Evolutionary conservation across 2,329 filamentous ascomycete species (phyloP), one percentile per base, ranked within the genome.

Genomic region (Cryphonectria naterciae): DNA sequence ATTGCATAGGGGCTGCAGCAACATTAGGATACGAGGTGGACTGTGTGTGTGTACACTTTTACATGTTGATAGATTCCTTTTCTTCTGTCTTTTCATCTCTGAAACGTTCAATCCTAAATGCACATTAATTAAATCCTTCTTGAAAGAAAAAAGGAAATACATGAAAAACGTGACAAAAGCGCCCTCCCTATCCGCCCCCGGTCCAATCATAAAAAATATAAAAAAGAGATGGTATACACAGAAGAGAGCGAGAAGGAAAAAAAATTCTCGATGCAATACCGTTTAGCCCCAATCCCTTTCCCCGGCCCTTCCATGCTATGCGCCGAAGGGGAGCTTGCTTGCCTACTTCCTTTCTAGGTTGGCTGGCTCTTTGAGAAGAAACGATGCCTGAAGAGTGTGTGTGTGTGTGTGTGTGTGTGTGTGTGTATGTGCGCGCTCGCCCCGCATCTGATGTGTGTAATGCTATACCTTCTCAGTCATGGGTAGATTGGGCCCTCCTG

Each of bases 381-480:
- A 46, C n/a, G 61, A 46, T 35, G 61, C n/a, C 17, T 35, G 37
- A 22, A 41, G 35, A 39, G 39, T 32, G 17, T 7, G 43, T 22
- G 43, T 39, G 10, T 13, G 15, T 19, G 43, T 22, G 43, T 49
- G 19, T 49, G 28, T 46, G 41, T 46, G 15, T 46, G 41, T 46
- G 41, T 19, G 15, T 46, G 15, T 19, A 3, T 32, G 32, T 32
- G 32, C 3, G 32, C 32, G 32, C 32, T 0, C 37, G 61, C 61
- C 37, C 35, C 61, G 22, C 28, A 25, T 39, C 37, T 39, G 13
- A 39, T 39, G 37, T 39, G 37, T 39, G 19, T 46, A 58, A 58
- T 65, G 43, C 63, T 65, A 52, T 65, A 65, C 41, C 41, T 65
- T 65, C 41, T 65, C 63, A 28, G 25, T 49, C 25, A 65, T 35